Evolutionary conservation across 108 stramenopile genomes (phyloP), one percentile per base, ranked within the genome.

Genomic region (Cyclotella baltica): DNA sequence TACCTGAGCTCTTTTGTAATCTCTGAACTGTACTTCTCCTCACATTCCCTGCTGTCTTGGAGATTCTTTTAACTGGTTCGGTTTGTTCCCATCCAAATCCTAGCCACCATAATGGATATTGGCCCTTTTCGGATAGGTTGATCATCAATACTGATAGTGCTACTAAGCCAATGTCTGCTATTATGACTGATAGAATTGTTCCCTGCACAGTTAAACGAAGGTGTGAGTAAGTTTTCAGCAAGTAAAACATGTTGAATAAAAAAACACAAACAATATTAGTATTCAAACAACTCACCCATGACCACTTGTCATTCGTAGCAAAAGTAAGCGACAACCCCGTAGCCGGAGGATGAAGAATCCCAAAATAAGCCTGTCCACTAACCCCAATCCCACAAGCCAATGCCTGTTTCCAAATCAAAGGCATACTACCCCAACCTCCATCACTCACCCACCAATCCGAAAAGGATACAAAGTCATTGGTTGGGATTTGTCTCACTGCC

Each of bases 41-140:
- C 27, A 57, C 13, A 28, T 25, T 25, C 20, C 27, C 22, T 1
- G 87, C 8, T 78, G 86, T 72, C 88, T 81, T 23, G 85, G 84
- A 51, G 81, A 88, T 70, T 70, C 86, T 3, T 64, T 61, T 56
- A 81, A 36, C 31, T 88, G 75, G 78, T 35, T 50, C 62, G 28
- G 25, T 64, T 11, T 20, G 23, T 16, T 31, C 61, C 75, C 75
- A 76, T 16, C 56, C 56, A 33, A 46, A 25, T 31, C 75, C 75
- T 1, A 76, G 22, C 75, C 75, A 76, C 36, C 9, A 76, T 25
- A 76, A 23, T 22, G 75, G 75, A 68, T 67, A 76, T 22, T 76
- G 75, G 19, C 64, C 64, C 59, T 40, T 57, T 19, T 68, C 58
- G 1, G 56, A 43, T 22, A 76, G 40, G 59, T 76, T 76, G n/a